Conservation (phyloP, 2,329 filamentous ascomycete genomes). For the Bipolaris victoriae region DNA sequence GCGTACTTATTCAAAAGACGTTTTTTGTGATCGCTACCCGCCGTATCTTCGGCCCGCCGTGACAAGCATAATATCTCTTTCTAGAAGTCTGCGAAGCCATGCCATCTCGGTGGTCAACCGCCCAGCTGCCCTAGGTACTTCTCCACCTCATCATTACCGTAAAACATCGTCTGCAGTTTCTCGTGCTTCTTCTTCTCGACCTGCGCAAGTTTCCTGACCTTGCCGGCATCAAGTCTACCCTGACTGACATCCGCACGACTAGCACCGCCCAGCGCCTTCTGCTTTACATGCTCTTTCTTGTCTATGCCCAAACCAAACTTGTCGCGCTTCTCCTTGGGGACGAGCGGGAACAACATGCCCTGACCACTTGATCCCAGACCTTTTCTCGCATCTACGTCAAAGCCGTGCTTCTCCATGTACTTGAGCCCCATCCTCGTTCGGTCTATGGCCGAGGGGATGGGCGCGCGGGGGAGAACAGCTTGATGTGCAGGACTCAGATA, state of each 20-base stretch:
- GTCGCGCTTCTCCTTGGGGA: slow-evolving; percentile 73
- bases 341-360: slow-evolving; percentile 78
- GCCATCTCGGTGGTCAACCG: slow-evolving; percentile 1
- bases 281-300: slow-evolving; percentile 49
- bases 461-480: slow-evolving; percentile 70
- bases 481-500: slow-evolving; percentile 69
- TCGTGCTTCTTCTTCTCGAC: slow-evolving; percentile 69
- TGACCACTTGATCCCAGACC: slow-evolving; percentile 73
- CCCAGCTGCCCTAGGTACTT: slow-evolving; percentile 66
- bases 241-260: slow-evolving; percentile 43
- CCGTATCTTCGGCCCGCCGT: neutral
- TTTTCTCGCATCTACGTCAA: slow-evolving; percentile 73
- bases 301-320: slow-evolving; percentile 73
- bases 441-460: slow-evolving; percentile 74
- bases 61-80: neutral
- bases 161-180: slow-evolving; percentile 73
- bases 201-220: slow-evolving; percentile 66
- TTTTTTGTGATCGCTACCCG: neutral
- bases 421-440: slow-evolving; percentile 72
- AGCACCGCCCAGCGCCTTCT: slow-evolving; percentile 44
- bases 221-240: slow-evolving; percentile 68
- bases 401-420: slow-evolving; percentile 71
- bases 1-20: neutral
- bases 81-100: neutral
- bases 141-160: slow-evolving; percentile 75